Base-by-base conservation (phyloP, 768 basidiomycete genomes). In the Rhodosporidiobolus sp. region DNA sequence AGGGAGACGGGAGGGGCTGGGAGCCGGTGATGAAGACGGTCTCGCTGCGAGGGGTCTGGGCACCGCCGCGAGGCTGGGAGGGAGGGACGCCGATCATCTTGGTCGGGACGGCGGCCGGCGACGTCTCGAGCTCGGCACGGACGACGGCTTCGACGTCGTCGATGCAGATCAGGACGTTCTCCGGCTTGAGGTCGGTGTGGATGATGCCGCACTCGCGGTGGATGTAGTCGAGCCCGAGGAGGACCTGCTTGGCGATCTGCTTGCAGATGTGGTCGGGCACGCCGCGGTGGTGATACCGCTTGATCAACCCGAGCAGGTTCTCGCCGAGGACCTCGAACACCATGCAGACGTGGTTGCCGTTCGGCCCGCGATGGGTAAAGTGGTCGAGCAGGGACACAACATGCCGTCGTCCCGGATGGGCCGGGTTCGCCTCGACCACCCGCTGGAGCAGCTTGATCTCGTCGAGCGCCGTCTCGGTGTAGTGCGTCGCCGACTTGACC, bases 311-410 rank as follows among this genome's bases (percentile, higher is more conserved):
- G 4, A 98, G 87, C 4, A 99, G 84, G 80, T 95, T 97, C 83
- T 99, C 95, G 71, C 95, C 96, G 16, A 99, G 86, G 34, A 98
- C 96, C 81, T 99, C 96, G 79, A 97, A 97, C 22, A 94, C 91
- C 96, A 99, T 98, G 85, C 96, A 98, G 77, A 99, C 91, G 82
- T 99, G 96, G 24, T 87, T 89, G 49, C 96, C 96, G 80, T 99
- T 96, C 17, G 94, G 94, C 2, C 96, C 96, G 72, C 90, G 90
- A 83, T 98, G 96, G 35, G 89, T 87, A 82, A 99, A 99, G 81
- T 98, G 93, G 83, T 99, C 95, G 58, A 98, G 89, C 81, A 98
- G 92, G 22, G 90, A 91, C 81, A 99, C 94, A 81, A 97, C 95
- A 80, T 99, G 96, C 28, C 89, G 88, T 72, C 92, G 85, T 6